Conservation (phyloP, 805 yeast genomes). For the Pichia cephalocereana region DNA sequence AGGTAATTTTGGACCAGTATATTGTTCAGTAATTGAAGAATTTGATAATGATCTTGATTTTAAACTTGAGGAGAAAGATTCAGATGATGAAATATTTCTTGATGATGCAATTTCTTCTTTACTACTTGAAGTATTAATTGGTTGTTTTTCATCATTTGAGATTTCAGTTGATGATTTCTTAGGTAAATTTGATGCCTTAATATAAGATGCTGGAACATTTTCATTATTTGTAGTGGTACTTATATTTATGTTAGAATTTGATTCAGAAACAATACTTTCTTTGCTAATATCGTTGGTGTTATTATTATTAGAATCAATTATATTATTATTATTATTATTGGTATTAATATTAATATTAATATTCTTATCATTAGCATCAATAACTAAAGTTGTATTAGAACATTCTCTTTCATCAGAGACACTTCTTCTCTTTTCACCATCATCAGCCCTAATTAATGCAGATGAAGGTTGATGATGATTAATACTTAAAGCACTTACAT, state of each 20-base stretch:
- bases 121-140: background rate
- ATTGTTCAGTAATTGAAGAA: slow-evolving; percentile 14
- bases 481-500: slow-evolving; percentile 24
- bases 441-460: background rate
- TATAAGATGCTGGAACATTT: no score
- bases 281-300: no score
- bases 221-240: background rate
- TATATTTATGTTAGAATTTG: background rate
- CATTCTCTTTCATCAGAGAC: background rate
- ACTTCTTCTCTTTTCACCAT: background rate
- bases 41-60: slow-evolving; percentile 24
- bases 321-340: no score
- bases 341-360: background rate
- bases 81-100: slow-evolving; percentile 7
- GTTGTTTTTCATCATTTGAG: no score
- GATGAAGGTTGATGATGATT: slow-evolving; percentile 10
- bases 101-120: background rate
- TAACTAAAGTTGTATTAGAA: no score
- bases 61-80: slow-evolving; percentile 6
- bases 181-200: no score
- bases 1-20: slow-evolving; percentile 45
- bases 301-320: no score
- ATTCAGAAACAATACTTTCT: no score
- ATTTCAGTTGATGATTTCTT: background rate
- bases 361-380: background rate